phyloP scores from a whole-genome alignment of 495 filamentous ascomycete genomes.

The Penicillium pancosmium region DNA sequence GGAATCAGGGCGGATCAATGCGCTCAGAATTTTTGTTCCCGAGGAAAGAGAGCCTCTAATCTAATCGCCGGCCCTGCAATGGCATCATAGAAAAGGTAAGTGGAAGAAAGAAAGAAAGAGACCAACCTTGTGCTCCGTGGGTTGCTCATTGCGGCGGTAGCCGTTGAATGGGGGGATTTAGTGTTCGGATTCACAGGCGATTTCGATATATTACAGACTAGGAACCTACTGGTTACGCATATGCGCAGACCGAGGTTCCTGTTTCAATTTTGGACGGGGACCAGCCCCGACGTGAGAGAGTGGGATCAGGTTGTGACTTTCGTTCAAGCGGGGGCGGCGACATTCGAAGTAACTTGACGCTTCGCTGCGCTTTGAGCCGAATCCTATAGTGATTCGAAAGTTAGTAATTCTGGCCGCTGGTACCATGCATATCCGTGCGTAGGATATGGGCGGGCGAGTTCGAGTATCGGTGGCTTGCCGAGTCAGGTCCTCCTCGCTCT shows the following conservation, averaged over 20 bases:
- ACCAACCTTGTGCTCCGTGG: conserved; percentile 44
- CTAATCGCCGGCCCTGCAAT: conserved; percentile 19
- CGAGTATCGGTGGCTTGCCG: conserved; percentile 28
- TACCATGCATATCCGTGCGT: conserved; percentile 18
- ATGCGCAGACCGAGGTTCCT: not conserved
- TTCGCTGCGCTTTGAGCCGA: conserved; percentile 39
- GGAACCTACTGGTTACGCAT: conserved; percentile 11
- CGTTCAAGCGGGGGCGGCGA: conserved; percentile 41
- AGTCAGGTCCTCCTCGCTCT: conserved; percentile 27
- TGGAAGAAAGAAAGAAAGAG: conserved; percentile 30
- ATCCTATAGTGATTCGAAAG: conserved; percentile 41
- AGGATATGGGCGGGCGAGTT: conserved; percentile 20
- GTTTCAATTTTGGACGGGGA: conserved; percentile 26
- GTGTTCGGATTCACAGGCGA: not conserved
- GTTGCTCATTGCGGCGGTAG: conserved; percentile 24
- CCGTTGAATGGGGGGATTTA: not conserved
- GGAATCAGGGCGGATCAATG: conserved; percentile 4
- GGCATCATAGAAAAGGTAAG: conserved; percentile 31
- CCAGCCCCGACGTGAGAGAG: conserved; percentile 36
- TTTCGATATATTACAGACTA: conserved; percentile 20
- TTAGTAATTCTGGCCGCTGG: conserved; percentile 32
- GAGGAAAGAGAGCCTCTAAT: conserved; percentile 14
- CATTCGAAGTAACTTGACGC: conserved; percentile 41
- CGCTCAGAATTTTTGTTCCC: conserved; percentile 7
- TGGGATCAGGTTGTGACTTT: not conserved